Percentiles rank a stretch among this genome's conserved stretches.
Conservation (phyloP, 1,139 yeast genomes). For the Kodamaea plutei region DNA sequence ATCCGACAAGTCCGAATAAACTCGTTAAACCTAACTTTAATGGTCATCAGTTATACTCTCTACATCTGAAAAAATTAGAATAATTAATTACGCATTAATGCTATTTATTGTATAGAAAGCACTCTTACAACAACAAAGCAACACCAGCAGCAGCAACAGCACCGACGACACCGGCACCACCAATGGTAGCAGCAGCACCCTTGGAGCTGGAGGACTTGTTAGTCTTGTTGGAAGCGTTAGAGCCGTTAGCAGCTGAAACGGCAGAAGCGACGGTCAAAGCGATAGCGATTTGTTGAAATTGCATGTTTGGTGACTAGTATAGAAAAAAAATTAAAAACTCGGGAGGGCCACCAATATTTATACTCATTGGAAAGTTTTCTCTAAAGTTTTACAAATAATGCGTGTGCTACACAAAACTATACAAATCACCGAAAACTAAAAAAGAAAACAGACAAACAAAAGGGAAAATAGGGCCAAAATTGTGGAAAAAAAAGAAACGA, state of each 20-base stretch:
- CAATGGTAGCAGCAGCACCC: conserved; percentile 21
- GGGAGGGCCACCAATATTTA: conserved; percentile 4
- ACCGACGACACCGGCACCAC: conserved; percentile 42
- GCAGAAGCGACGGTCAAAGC: conserved; percentile 45
- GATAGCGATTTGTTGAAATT: conserved; percentile 42
- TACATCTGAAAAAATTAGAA: too few species aligned
- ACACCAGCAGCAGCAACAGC: conserved; percentile 46
- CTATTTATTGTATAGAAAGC: too few species aligned
- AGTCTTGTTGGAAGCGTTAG: conserved; percentile 23
- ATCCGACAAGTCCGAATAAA: too few species aligned
- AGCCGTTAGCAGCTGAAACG: conserved; percentile 41
- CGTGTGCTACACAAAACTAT: background rate
- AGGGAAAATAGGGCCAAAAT: background rate
- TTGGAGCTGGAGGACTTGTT: conserved; percentile 16
- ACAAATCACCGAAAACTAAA: too few species aligned
- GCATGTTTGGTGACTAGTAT: conserved; percentile 28
- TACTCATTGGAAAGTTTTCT: conserved; percentile 1
- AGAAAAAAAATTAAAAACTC: conserved; percentile 7
- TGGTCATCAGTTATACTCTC: too few species aligned
- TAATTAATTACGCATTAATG: too few species aligned
- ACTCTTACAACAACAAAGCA: conserved; percentile 39
- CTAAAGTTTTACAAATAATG: background rate
- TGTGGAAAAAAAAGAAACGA: too few species aligned
- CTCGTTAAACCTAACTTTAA: too few species aligned
- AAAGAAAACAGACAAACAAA: background rate